A percentile compares a stretch with the other conserved stretches of the same genome.
These are phyloP conservation scores for Vitis hybrid DNA, from an alignment of 177 flowering plant species.

Conservation along the genomic window DNA sequence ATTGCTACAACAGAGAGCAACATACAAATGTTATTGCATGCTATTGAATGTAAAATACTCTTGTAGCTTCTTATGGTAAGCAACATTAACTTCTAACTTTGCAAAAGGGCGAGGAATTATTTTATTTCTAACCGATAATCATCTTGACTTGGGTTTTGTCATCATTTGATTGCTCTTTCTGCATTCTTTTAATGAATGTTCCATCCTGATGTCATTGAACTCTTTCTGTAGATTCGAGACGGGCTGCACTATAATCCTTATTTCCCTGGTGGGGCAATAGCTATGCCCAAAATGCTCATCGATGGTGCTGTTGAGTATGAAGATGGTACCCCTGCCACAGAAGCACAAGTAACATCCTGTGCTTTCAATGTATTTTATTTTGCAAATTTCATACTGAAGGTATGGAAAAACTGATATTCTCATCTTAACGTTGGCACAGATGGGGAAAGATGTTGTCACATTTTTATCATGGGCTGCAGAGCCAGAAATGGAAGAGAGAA, in stretches of 20 bases:
- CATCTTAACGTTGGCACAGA: slow-evolving; percentile 32
- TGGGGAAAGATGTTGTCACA: slow-evolving; percentile 75
- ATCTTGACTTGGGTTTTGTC: no score
- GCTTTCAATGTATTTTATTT: neutral
- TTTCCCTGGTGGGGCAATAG: slow-evolving; percentile 84
- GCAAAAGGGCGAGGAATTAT: no score
- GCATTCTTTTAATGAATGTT: neutral
- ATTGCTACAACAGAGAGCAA: no score
- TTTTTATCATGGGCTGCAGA: slow-evolving; percentile 80
- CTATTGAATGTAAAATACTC: no score
- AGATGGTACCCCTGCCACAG: slow-evolving; percentile 77
- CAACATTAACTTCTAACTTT: no score
- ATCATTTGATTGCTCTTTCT: neutral
- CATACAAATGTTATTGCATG: no score
- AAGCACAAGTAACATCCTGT: slow-evolving; percentile 51
- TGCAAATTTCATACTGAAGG: neutral
- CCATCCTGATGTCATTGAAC: neutral
- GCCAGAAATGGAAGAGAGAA: slow-evolving; percentile 84
- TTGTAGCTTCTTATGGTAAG: no score
- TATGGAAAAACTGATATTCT: neutral
- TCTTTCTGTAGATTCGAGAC: slow-evolving; percentile 50
- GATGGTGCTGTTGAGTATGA: slow-evolving; percentile 78
- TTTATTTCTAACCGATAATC: no score
- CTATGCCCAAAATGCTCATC: slow-evolving; percentile 80
- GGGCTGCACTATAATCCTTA: slow-evolving; percentile 77